Evolutionary conservation across 108 stramenopile genomes (phyloP).

Genomic region (Pseudonitzschia multistriata): DNA sequence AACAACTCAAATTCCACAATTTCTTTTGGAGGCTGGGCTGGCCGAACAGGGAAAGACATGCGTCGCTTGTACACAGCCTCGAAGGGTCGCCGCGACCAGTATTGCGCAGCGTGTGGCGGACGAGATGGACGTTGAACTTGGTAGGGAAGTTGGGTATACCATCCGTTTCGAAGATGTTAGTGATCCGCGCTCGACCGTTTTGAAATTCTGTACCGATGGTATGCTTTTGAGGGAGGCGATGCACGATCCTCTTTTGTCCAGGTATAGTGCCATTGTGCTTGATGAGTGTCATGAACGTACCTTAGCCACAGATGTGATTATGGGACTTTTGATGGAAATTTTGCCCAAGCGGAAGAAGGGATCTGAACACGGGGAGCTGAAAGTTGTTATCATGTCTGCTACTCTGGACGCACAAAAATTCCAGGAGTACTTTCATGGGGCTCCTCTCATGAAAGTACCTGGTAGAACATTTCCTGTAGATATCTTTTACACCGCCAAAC

Average conservation of each 20-base stretch:
- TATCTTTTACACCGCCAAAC: constrained; percentile 95
- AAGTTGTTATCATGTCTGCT: constrained; percentile 97
- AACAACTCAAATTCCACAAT: constrained; percentile 91
- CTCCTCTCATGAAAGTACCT: constrained; percentile 92
- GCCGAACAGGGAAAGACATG: constrained; percentile 56
- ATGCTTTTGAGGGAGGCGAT: constrained; percentile 96
- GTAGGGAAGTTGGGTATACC: constrained; percentile 96
- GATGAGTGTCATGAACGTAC: constrained; percentile 99
- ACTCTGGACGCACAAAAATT: constrained; percentile 97
- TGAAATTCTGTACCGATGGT: constrained; percentile 96
- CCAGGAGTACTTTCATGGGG: constrained; percentile 85
- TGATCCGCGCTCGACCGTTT: constrained; percentile 67
- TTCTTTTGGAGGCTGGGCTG: constrained; percentile 87
- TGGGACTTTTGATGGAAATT: constrained; percentile 97
- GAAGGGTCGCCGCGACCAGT: constrained; percentile 97
- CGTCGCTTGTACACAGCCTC: constrained; percentile 98
- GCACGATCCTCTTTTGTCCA: constrained; percentile 90
- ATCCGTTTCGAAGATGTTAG: constrained; percentile 97
- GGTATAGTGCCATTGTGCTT: constrained; percentile 93
- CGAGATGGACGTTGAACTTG: constrained; percentile 98
- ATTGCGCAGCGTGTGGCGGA: constrained; percentile 97
- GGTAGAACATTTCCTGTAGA: constrained; percentile 98
- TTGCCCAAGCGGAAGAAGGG: constrained; percentile 78
- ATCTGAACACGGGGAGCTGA: constrained; percentile 81
- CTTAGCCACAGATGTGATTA: constrained; percentile 97